A percentile compares a stretch with the other conserved stretches of the same genome.
These are phyloP conservation scores for Gossypium mustelinum DNA, from an alignment of 345 rosid genomes.

Conservation along the genomic window DNA sequence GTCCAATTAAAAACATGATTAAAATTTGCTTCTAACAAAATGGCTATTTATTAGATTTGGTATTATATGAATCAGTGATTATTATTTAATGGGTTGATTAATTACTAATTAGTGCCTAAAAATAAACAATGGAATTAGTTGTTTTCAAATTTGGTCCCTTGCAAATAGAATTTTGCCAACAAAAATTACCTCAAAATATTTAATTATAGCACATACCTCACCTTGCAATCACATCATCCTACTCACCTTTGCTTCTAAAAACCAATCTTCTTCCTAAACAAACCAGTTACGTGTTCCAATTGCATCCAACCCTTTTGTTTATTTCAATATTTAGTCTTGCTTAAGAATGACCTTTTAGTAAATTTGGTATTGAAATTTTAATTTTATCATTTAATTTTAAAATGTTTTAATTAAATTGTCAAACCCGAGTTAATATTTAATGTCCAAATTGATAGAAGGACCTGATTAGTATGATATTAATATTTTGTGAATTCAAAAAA, in stretches of 20 bases:
- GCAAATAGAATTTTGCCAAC: neutral
- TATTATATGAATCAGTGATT: neutral
- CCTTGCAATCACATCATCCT: constrained; percentile 26
- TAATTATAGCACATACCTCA: constrained; percentile 2
- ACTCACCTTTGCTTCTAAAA: constrained; percentile 11
- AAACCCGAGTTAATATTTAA: too few species aligned
- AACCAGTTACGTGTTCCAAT: neutral
- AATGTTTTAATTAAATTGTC: too few species aligned
- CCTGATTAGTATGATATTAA: too few species aligned
- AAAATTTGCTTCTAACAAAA: neutral
- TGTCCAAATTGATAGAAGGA: too few species aligned
- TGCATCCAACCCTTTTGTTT: neutral
- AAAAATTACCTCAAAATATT: neutral
- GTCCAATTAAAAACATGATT: neutral
- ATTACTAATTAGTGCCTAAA: neutral
- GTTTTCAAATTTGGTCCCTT: constrained; percentile 3
- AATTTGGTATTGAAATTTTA: too few species aligned
- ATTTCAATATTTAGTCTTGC: neutral
- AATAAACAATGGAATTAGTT: neutral
- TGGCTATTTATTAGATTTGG: neutral
- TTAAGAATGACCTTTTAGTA: neutral
- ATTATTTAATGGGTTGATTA: neutral
- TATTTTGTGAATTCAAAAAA: too few species aligned
- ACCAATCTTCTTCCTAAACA: neutral
- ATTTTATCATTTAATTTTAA: too few species aligned